These are phyloP conservation scores for Pleoardoris graminearum DNA, from an alignment of 2,329 filamentous ascomycete species.

Conservation along the genomic window DNA sequence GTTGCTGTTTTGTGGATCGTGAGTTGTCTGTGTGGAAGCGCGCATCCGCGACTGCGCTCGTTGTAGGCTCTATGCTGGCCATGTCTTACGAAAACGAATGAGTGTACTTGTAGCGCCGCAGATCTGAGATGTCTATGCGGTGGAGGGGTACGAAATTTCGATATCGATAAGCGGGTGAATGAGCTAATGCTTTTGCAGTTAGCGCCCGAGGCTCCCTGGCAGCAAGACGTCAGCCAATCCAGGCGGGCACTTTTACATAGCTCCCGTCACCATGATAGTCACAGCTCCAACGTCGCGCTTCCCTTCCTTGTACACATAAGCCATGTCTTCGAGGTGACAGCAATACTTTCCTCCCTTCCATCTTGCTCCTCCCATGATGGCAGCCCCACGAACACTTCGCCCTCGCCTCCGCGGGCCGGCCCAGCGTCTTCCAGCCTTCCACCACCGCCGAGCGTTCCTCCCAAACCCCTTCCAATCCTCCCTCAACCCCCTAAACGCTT, in stretches of 20 bases:
- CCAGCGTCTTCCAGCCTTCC: slow-evolving; percentile 10
- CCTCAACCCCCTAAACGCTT: slow-evolving; percentile 47
- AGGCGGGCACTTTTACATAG: slow-evolving; percentile 17
- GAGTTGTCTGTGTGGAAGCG: slow-evolving; percentile 40
- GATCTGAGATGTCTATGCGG: neutral
- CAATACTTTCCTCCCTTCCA: neutral
- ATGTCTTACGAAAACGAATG: neutral
- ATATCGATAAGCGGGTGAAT: slow-evolving; percentile 24
- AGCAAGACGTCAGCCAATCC: slow-evolving; percentile 28
- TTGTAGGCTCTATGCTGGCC: slow-evolving; percentile 22
- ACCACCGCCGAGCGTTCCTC: slow-evolving; percentile 48
- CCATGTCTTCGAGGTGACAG: slow-evolving; percentile 25
- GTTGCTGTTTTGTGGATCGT: slow-evolving; percentile 35
- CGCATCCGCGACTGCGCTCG: slow-evolving; percentile 16
- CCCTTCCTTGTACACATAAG: slow-evolving; percentile 2
- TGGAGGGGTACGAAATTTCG: slow-evolving; percentile 1
- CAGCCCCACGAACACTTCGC: slow-evolving; percentile 33
- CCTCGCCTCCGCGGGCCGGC: slow-evolving; percentile 42
- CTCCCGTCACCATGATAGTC: slow-evolving; percentile 14
- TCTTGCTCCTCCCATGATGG: slow-evolving; percentile 23
- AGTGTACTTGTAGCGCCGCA: slow-evolving; percentile 1
- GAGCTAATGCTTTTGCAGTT: slow-evolving; percentile 11
- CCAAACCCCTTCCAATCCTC: slow-evolving; percentile 49
- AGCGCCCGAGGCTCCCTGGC: slow-evolving; percentile 19
- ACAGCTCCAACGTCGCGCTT: neutral